phyloP scores from a whole-genome alignment of 2,329 filamentous ascomycete species.

The Macroventuria anomochaeta region DNA sequence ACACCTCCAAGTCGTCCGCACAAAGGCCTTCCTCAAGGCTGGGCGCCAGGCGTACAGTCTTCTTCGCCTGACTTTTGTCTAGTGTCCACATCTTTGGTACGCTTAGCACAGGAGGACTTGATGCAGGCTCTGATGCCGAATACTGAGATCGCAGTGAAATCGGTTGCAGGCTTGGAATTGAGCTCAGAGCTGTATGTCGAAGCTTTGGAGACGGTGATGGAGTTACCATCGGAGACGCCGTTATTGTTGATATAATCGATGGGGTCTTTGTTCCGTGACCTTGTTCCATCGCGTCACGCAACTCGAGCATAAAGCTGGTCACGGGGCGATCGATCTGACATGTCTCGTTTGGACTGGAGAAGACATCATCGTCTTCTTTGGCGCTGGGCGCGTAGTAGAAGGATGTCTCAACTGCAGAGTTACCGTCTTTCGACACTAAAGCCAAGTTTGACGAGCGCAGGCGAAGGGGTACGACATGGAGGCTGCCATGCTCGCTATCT shows the following conservation, averaged over 20 bases:
- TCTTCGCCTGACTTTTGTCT: background rate
- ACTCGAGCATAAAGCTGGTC: background rate
- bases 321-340: background rate
- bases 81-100: background rate
- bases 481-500: background rate
- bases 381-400: background rate
- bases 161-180: background rate
- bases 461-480: background rate
- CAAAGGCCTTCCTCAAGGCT: constrained; percentile 3
- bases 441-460: background rate
- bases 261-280: background rate
- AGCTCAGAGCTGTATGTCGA: constrained; percentile 3
- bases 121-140: background rate
- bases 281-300: background rate
- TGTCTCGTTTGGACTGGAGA: background rate
- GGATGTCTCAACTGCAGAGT: background rate
- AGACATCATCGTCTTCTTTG: constrained; percentile 8
- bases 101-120: background rate
- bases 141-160: constrained; percentile 1
- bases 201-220: background rate
- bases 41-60: background rate
- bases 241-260: background rate
- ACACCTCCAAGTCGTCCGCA: background rate
- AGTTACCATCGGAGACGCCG: background rate
- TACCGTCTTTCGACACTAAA: background rate